These are phyloP conservation scores for Lasiodiplodia sp. DNA, from an alignment of 2,329 filamentous ascomycete species.

Conservation along the genomic window DNA sequence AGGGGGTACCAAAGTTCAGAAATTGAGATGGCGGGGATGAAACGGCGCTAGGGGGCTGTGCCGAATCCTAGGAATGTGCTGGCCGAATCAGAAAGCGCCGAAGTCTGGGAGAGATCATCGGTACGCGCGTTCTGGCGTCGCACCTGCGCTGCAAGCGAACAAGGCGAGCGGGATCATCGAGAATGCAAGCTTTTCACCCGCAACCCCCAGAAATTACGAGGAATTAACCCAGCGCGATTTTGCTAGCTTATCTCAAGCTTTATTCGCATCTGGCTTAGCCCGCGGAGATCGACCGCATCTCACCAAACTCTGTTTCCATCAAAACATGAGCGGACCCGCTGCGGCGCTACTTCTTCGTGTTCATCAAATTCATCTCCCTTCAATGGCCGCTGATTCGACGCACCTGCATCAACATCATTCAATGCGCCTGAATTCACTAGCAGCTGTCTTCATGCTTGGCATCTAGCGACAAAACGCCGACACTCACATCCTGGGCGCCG, in stretches of 20 bases:
- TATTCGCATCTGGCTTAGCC: neutral
- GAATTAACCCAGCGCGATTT: neutral
- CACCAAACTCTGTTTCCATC: neutral
- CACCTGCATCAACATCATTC: no score
- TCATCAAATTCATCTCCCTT: no score
- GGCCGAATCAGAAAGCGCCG: neutral
- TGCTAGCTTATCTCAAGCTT: neutral
- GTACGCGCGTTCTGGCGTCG: neutral
- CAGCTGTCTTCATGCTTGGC: no score
- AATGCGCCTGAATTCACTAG: no score
- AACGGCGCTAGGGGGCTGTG: neutral
- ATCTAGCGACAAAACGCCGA: no score
- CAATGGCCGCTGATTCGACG: no score
- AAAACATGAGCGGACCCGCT: no score
- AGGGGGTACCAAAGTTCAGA: neutral
- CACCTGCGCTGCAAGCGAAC: neutral
- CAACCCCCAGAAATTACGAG: neutral
- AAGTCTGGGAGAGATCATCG: neutral
- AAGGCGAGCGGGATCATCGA: neutral
- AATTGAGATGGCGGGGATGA: slow-evolving; percentile 1
- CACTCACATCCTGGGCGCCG: neutral
- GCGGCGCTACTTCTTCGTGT: no score
- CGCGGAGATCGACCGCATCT: neutral
- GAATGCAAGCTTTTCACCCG: neutral
- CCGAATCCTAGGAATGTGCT: neutral